A percentile compares a stretch with the other conserved stretches of the same genome.
These are phyloP conservation scores for Sporothrix humicola DNA, from an alignment of 2,329 filamentous ascomycete species.

Conservation along the genomic window DNA sequence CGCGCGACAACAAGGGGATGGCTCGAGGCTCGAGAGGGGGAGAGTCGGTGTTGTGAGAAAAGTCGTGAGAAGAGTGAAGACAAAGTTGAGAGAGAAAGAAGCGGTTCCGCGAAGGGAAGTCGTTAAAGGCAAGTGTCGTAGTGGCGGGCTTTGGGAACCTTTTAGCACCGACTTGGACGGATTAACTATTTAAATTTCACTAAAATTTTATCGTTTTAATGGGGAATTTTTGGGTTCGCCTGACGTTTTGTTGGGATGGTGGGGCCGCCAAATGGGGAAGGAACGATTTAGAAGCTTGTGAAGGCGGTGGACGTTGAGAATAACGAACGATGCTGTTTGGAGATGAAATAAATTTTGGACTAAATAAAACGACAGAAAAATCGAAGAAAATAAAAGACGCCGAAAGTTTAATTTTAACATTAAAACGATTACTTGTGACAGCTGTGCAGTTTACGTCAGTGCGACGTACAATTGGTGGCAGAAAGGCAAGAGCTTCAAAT, in stretches of 20 bases:
- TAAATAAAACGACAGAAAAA: not conserved
- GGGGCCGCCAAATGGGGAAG: constrained; percentile 25
- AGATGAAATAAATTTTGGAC: too few relatives aligned
- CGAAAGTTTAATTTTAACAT: not conserved
- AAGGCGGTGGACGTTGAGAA: not conserved
- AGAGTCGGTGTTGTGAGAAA: not conserved
- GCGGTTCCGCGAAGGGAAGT: not conserved
- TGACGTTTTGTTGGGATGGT: constrained; percentile 26
- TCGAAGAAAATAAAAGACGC: not conserved
- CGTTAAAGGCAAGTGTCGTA: not conserved
- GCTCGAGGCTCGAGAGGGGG: not conserved
- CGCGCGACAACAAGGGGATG: not conserved
- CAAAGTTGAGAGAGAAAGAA: not conserved
- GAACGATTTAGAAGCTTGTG: not conserved
- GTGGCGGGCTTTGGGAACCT: constrained; percentile 12
- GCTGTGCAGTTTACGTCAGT: not conserved
- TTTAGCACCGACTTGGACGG: constrained; percentile 10
- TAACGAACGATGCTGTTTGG: not conserved
- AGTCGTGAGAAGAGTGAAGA: not conserved
- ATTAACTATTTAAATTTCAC: constrained; percentile 8
- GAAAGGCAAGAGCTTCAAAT: not conserved
- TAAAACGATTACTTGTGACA: not conserved
- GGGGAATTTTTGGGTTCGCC: constrained; percentile 10
- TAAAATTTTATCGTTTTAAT: constrained; percentile 14
- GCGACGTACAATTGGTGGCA: not conserved